Evolutionary conservation across 495 filamentous ascomycete species (phyloP).

Genomic region (Evernia prunastri): DNA sequence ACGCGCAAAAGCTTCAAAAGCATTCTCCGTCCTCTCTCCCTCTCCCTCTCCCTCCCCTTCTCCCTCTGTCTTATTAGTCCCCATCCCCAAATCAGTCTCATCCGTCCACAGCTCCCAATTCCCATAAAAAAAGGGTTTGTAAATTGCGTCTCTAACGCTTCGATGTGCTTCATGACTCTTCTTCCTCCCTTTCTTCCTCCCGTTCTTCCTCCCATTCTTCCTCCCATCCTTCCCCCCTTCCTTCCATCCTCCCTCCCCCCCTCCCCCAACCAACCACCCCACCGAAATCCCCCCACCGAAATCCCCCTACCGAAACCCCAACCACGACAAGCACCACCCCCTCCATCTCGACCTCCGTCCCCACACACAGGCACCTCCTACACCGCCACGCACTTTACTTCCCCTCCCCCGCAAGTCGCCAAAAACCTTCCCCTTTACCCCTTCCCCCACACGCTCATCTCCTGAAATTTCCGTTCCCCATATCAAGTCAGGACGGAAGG

Average conservation of each 20-base stretch:
- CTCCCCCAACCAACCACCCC: neutral
- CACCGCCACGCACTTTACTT: constrained; percentile 76
- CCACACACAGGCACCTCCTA: constrained; percentile 82
- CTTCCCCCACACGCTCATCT: constrained; percentile 85
- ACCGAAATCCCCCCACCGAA: too few species aligned
- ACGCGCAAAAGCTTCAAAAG: too few species aligned
- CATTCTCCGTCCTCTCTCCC: too few species aligned
- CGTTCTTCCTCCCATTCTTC: neutral
- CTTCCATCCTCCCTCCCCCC: constrained; percentile 2
- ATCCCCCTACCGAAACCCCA: neutral
- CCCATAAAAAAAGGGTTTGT: too few species aligned
- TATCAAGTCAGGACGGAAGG: constrained; percentile 80
- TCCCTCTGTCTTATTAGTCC: too few species aligned
- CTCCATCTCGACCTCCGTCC: constrained; percentile 89
- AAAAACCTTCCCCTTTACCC: too few species aligned
- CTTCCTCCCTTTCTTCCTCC: too few species aligned
- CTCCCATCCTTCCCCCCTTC: neutral
- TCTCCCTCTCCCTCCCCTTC: too few species aligned
- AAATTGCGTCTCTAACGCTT: too few species aligned
- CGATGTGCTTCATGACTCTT: too few species aligned
- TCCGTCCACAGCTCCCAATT: too few species aligned
- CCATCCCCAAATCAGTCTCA: too few species aligned
- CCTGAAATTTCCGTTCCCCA: constrained; percentile 71
- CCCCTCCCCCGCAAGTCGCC: constrained; percentile 52
- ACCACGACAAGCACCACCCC: constrained; percentile 58